A percentile compares a stretch with the other conserved stretches of the same genome.
Evolutionary conservation across 352 stramenopile species (phyloP).

Genomic region (Phytophthora nicotianae): DNA sequence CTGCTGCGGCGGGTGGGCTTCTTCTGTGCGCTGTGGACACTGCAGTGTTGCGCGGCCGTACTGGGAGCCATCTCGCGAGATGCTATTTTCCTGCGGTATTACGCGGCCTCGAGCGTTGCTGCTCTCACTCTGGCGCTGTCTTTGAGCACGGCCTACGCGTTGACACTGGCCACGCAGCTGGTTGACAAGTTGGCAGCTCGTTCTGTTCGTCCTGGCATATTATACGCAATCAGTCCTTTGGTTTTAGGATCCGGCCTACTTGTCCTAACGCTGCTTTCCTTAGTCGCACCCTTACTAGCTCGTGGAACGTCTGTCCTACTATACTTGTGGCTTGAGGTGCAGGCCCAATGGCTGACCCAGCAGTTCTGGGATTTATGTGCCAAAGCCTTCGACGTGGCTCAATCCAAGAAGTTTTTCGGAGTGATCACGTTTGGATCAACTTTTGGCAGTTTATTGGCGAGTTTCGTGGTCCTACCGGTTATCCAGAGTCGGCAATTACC

Average conservation of each 20-base stretch:
- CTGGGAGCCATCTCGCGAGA: conserved; percentile 82
- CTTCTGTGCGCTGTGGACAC: conserved; percentile 82
- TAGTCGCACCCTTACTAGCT: conserved; percentile 48
- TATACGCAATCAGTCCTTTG: conserved; percentile 60
- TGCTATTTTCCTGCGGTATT: conserved; percentile 82
- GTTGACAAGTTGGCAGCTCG: conserved; percentile 37
- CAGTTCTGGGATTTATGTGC: conserved; percentile 90
- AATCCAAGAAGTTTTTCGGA: conserved; percentile 88
- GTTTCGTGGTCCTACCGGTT: conserved; percentile 68
- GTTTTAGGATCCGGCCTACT: conserved; percentile 49
- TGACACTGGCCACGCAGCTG: conserved; percentile 51
- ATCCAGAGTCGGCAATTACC: conserved; percentile 56
- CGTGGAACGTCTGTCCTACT: conserved; percentile 58
- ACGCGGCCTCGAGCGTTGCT: conserved; percentile 71
- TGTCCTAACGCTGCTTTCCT: conserved; percentile 53
- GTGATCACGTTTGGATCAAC: conserved; percentile 88
- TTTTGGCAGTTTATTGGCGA: conserved; percentile 76
- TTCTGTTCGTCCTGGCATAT: conserved; percentile 35
- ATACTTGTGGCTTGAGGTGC: conserved; percentile 86
- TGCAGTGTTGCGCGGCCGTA: conserved; percentile 79
- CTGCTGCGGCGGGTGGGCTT: conserved; percentile 71
- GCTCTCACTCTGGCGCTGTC: conserved; percentile 76
- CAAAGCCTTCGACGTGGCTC: conserved; percentile 76
- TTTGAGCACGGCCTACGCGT: conserved; percentile 70
- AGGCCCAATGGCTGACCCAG: conserved; percentile 73